Base-by-base conservation (phyloP, 1,284 basidiomycete genomes). In the Earliella scabrosa region DNA sequence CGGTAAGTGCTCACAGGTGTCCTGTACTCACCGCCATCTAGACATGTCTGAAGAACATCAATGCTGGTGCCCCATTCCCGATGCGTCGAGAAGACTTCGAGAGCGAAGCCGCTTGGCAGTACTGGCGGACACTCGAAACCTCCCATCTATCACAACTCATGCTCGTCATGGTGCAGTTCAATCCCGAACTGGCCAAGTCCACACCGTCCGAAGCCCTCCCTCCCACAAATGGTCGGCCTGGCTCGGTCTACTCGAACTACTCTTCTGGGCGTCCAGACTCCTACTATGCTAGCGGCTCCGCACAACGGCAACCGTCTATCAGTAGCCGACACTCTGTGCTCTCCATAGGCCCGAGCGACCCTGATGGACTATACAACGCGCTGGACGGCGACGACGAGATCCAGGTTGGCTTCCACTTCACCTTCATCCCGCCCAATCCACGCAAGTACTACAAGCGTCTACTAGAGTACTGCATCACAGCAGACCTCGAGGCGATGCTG, bases 1-100 rank as follows among this genome's bases (percentile, higher is more conserved):
- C 45, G 40, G 14, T 29, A 16, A 32, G 20, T 34, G 13, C 14
- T 16, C 16, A 16, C 23, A 20, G 44, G 24, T 34, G 35, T 21
- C 46, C n/a, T 36, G 49, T 41, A 27, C 24, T 45, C 53, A 31
- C 38, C 56, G 54, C 24, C 4, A 45, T 68, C 4, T 75, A 96
- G 89, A 92, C 90, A 29, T 95, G 93, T 69, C 79, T 98, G 52
- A 96, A 95, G 75, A 93, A 95, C 61, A 91, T 98, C 70, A 92
- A 90, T 57, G 88, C 92, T 7, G 90, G 93, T 38, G 80, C 83
- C 20, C 76, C 90, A 0, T 95, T 96, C 70, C 95, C 96, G 0
- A 95, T 92, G 27, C 82, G 88, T 45, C 81, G 88, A 60, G 87
- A 93, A 62, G 96, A 99, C 71, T 99, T 98, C 66, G 80, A 84